A percentile compares a stretch with the other conserved stretches of the same genome.
phyloP scores from a whole-genome alignment of 2,329 filamentous ascomycete species.

The Aspergillus tanneri region DNA sequence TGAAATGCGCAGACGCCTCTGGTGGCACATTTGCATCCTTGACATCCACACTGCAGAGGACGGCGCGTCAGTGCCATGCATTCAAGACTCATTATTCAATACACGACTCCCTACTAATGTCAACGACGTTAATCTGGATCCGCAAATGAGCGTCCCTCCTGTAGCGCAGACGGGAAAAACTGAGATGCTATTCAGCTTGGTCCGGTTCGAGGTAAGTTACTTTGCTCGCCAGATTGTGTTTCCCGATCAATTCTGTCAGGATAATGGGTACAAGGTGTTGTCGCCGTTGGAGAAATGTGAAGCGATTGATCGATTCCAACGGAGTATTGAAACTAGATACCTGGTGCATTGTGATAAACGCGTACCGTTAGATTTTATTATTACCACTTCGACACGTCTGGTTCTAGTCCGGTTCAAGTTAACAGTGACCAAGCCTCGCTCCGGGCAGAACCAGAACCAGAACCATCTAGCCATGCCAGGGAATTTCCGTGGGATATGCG shows the following conservation, averaged over 20 bases:
- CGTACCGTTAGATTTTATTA: conserved; percentile 19
- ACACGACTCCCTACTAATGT: conserved; percentile 16
- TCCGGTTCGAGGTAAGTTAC: conserved; percentile 20
- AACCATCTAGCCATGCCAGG: neutral
- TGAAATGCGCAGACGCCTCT: conserved; percentile 23
- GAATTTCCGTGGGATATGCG: conserved; percentile 11
- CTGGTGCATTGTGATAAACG: conserved; percentile 16
- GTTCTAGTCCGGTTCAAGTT: conserved; percentile 18
- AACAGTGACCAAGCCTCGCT: conserved; percentile 10
- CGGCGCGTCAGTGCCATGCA: conserved; percentile 9
- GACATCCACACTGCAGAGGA: conserved; percentile 21
- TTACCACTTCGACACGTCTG: conserved; percentile 11
- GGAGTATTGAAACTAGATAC: conserved; percentile 16
- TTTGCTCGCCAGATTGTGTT: conserved; percentile 24
- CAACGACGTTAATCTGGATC: conserved; percentile 15
- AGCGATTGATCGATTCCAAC: conserved; percentile 18
- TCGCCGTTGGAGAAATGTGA: conserved; percentile 16
- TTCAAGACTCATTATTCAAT: conserved; percentile 14
- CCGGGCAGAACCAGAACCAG: neutral
- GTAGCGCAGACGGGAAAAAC: conserved; percentile 10
- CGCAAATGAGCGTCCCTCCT: conserved; percentile 10
- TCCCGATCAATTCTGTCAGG: conserved; percentile 17
- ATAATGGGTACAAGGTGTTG: conserved; percentile 19
- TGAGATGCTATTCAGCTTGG: conserved; percentile 27
- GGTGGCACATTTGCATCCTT: conserved; percentile 26